Evolutionary conservation across 1,139 yeast genomes (phyloP).

Genomic region (Kluyveromyces sp.): DNA sequence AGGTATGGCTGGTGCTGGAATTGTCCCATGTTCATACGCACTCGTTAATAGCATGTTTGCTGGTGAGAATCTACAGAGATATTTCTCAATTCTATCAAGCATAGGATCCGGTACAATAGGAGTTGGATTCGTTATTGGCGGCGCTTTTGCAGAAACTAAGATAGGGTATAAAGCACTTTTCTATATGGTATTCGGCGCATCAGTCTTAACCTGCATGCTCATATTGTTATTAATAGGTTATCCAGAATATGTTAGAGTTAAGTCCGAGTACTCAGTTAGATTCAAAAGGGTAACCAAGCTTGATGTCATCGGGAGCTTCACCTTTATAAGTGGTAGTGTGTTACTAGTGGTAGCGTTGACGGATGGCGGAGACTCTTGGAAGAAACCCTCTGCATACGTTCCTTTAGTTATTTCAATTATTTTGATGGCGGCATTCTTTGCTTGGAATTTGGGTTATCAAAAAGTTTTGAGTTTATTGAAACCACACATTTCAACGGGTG

Average conservation of each 20-base stretch:
- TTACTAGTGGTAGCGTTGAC: constrained; percentile 31
- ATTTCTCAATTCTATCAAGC: constrained; percentile 22
- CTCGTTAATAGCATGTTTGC: constrained; percentile 28
- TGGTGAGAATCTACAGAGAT: constrained; percentile 22
- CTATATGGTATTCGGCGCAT: constrained; percentile 26
- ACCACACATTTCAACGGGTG: constrained; percentile 2
- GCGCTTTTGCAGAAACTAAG: constrained; percentile 29
- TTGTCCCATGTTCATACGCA: constrained; percentile 31
- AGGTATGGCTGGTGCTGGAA: constrained; percentile 33
- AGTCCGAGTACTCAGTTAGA: constrained; percentile 13
- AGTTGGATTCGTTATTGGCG: constrained; percentile 32
- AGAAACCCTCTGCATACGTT: constrained; percentile 26
- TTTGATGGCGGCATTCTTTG: constrained; percentile 8
- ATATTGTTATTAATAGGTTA: background rate
- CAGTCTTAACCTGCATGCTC: background rate
- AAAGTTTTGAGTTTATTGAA: constrained; percentile 1
- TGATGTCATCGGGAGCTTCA: constrained; percentile 25
- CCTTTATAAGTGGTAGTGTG: constrained; percentile 26
- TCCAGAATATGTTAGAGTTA: constrained; percentile 6
- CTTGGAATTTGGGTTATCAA: constrained; percentile 13
- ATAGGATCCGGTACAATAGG: constrained; percentile 28
- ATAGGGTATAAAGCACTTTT: constrained; percentile 31
- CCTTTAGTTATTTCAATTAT: constrained; percentile 19
- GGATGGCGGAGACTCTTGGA: constrained; percentile 32
- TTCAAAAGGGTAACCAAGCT: constrained; percentile 12